Evolutionary conservation across 805 yeast genomes (phyloP), one percentile per base, ranked within the genome.

Genomic region (Ogataea salicorniae): DNA sequence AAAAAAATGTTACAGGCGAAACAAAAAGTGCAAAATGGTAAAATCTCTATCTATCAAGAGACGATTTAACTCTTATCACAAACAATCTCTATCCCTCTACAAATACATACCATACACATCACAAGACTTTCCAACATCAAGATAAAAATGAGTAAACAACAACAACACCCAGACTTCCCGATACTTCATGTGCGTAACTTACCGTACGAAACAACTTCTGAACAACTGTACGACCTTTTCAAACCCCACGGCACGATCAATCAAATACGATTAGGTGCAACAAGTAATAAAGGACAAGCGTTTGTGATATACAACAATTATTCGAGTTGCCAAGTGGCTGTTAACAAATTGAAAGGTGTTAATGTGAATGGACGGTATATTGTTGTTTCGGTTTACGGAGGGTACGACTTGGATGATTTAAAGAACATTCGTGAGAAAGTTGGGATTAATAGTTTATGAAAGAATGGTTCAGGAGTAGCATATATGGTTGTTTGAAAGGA

Each of bases 341-440:
- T 73, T 18, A 74, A 71, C n/a, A 81, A 77, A 49, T 59, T 81
- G 45, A 77, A 77, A 45, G 88, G 88, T 1, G 76, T 75, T 50
- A 80, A 81, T 55, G 76, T 76, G 52, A 74, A 77, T 49, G 80
- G 81, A 8, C 56, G 87, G 46, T 82, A 81, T 56, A 55, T 82
- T 34, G 81, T 82, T 23, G 78, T 80, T 9, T 60, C 71, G 22
- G n/a, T 44, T 18, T 44, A 45, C 38, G 39, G 41, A 34, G 39
- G 37, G 1, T 26, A 29, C 17, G 33, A 29, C 7, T 18, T 26
- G 8, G 39, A 42, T 29, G 45, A 31, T 26, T 39, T 36, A 13
- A 14, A 34, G 29, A 34, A 18, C n/a, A 34, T 37, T 23, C 18
- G 37, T 15, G 34, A 34, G 43, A 34, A 34, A 13, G 34, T n/a